phyloP scores from a whole-genome alignment of 352 stramenopile species.

The Globisporangium mamillatum region DNA sequence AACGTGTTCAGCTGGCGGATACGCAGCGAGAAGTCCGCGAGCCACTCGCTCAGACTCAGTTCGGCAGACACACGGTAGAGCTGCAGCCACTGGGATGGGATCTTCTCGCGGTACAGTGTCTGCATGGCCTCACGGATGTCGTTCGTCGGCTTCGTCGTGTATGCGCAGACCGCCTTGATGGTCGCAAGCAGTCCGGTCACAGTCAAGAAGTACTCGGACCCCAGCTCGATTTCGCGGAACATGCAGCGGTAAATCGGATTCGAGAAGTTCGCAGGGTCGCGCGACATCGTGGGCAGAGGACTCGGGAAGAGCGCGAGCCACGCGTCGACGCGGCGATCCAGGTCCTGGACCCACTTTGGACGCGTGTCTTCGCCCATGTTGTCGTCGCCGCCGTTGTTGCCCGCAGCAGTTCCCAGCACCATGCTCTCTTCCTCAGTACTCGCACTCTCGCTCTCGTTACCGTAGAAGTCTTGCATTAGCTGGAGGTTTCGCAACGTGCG shows the following conservation, averaged over 20 bases:
- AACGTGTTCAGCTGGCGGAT: constrained; percentile 63
- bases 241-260: constrained; percentile 92
- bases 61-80: constrained; percentile 60
- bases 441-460: constrained; percentile 44
- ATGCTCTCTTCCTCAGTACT: constrained; percentile 59
- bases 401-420: constrained; percentile 35
- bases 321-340: constrained; percentile 59
- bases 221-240: constrained; percentile 84
- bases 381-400: constrained; percentile 22
- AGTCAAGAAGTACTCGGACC: constrained; percentile 53
- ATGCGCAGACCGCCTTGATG: constrained; percentile 75
- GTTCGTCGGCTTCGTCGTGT: constrained; percentile 87
- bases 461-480: constrained; percentile 80
- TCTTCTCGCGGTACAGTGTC: constrained; percentile 63
- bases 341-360: constrained; percentile 80
- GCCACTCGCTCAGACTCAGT: constrained; percentile 76
- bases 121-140: constrained; percentile 81
- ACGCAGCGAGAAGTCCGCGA: constrained; percentile 77
- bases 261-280: constrained; percentile 56
- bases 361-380: constrained; percentile 39
- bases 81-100: constrained; percentile 55
- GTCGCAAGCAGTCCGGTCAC: constrained; percentile 67
- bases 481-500: constrained; percentile 81
- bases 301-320: constrained; percentile 66
- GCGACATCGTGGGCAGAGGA: constrained; percentile 38